Evolutionary conservation across 2,329 filamentous ascomycete genomes (phyloP), one percentile per base, ranked within the genome.

Genomic region (Tolypocladium paradoxum): DNA sequence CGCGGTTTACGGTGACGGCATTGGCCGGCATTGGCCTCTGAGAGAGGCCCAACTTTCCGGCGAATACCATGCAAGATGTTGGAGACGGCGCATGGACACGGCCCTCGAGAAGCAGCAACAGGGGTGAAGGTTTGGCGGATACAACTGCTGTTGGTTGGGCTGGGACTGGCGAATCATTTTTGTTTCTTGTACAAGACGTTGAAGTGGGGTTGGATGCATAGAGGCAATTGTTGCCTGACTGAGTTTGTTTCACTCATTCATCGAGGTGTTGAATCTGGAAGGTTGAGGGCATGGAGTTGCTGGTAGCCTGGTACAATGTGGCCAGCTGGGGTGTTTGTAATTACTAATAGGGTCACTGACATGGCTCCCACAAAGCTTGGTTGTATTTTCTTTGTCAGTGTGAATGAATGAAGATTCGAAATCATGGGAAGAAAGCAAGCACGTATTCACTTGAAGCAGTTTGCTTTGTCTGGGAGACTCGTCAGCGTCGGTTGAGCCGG

Each of bases 301-400:
- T n/a, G 43, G n/a, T n/a, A n/a, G n/a, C n/a, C n/a, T n/a, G n/a
- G 27, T 22, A 16, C 6, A 14, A 43, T 6, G 24, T 6, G 40
- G 24, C 24, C 16, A 11, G 27, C 43, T 2, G 4, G 4, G 43
- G 24, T n/a, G 43, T 46, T 46, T 46, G 43, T 46, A 46, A 29
- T 46, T 46, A 45, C 38, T 22, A 22, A 45, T 31, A 46, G 43
- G 43, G 24, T 31, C 46, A 55, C 47, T 53, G 49, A 35, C 51
- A 50, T 52, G 47, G 50, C 57, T 55, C 48, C 22, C 50, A 43
- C 33, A 53, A 48, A 53, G 54, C 53, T 57, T 54, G 50, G 50
- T 43, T 54, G 46, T 51, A 45, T 51, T 54, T 49, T 43, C 49
- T 37, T 29, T 49, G 48, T 48, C 50, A 47, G 50, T 22, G 48